Conservation (phyloP, 2,329 filamentous ascomycete species). For the Helotiales sp. region DNA sequence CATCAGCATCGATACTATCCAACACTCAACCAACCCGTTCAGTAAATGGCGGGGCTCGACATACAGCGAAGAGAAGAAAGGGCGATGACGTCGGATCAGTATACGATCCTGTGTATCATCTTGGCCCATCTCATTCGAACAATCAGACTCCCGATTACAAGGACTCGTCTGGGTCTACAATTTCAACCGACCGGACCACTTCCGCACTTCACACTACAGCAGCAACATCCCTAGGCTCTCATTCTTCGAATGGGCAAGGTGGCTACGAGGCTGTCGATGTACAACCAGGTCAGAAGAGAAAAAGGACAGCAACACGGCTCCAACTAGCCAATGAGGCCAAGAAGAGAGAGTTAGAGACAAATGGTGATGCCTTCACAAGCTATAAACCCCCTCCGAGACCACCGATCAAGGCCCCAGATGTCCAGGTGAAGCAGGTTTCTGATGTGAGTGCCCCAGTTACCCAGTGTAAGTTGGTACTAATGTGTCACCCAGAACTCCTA, state of each 20-base stretch:
- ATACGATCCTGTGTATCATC: conserved; percentile 74
- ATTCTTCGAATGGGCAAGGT: conserved; percentile 57
- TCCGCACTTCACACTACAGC: conserved; percentile 83
- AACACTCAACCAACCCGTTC: conserved; percentile 36
- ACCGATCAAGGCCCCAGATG: conserved; percentile 84
- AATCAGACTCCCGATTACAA: conserved; percentile 71
- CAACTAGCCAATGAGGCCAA: conserved; percentile 82
- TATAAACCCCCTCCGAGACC: conserved; percentile 88
- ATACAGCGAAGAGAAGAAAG: conserved; percentile 75
- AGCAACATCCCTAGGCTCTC: conserved; percentile 78
- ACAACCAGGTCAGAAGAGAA: conserved; percentile 82
- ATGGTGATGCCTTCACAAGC: conserved; percentile 69
- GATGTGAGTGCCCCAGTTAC: conserved; percentile 53
- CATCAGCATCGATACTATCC: conserved; percentile 39
- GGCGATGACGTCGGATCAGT: conserved; percentile 51
- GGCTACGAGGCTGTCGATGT: conserved; percentile 67
- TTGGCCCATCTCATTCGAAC: conserved; percentile 65
- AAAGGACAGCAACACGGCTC: conserved; percentile 73
- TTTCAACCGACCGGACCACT: conserved; percentile 81
- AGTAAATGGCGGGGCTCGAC: conserved; percentile 39
- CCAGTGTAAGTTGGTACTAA: conserved; percentile 11
- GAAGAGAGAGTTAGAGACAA: conserved; percentile 69
- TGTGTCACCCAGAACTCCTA: conserved; percentile 37
- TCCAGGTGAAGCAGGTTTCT: conserved; percentile 60
- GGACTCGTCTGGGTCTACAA: conserved; percentile 66